phyloP scores from a whole-genome alignment of 2,329 filamentous ascomycete genomes.

The Colletotrichum caudatum region DNA sequence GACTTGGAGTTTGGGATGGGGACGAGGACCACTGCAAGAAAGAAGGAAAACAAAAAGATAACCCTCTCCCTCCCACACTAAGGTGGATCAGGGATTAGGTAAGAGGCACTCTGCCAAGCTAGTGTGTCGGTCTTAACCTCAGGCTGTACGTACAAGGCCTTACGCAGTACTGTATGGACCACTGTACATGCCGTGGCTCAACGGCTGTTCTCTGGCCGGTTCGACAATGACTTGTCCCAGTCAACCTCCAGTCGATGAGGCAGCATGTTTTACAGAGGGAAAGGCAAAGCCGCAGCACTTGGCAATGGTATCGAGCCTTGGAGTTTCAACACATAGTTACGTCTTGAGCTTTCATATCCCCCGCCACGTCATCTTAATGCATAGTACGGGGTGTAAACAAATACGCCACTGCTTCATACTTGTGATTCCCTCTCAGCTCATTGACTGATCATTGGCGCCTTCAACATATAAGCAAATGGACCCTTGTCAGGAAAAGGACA shows the following conservation, averaged over 20 bases:
- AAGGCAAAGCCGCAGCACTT: not conserved
- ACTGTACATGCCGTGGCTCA: not conserved
- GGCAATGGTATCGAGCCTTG: not conserved
- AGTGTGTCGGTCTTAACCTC: not conserved
- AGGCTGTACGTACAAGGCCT: not conserved
- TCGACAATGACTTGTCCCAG: no score
- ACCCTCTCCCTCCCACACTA: no score
- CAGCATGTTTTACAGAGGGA: no score
- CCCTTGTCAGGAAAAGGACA: not conserved
- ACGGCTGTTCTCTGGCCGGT: not conserved
- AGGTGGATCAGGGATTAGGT: not conserved
- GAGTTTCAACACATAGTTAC: not conserved
- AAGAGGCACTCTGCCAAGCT: not conserved
- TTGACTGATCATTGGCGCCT: not conserved
- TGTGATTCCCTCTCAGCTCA: not conserved
- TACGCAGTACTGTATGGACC: no score
- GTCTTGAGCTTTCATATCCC: not conserved
- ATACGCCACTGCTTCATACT: slow-evolving; percentile 1
- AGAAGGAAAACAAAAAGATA: no score
- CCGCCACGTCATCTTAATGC: slow-evolving; percentile 9
- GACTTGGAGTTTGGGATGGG: slow-evolving; percentile 3
- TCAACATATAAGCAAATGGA: not conserved
- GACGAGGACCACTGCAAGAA: not conserved
- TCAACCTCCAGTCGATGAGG: not conserved
- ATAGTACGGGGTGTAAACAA: not conserved